Percentiles rank a stretch among this genome's conserved stretches.
Evolutionary conservation across 495 filamentous ascomycete genomes (phyloP).

Genomic region (Hypoxylon perforatum): DNA sequence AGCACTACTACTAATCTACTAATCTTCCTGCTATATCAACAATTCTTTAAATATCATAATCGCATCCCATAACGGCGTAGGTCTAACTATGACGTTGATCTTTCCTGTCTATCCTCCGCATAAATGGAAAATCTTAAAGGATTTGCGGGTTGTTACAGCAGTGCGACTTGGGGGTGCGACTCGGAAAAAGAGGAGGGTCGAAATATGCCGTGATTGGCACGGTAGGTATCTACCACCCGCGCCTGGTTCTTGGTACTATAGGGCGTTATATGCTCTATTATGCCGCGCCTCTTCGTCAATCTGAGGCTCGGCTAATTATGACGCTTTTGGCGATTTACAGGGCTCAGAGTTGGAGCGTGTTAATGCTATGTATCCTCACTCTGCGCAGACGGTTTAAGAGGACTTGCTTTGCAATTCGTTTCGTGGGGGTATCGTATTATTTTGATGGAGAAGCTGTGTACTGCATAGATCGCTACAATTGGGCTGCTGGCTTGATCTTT

Average conservation of each 20-base stretch:
- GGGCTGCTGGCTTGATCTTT: too few species aligned
- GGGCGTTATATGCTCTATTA: neutral
- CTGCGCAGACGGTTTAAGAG: neutral
- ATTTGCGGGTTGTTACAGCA: slow-evolving; percentile 5
- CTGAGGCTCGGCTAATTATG: slow-evolving; percentile 15
- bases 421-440: too few species aligned
- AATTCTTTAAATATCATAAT: neutral
- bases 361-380: neutral
- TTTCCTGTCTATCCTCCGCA: neutral
- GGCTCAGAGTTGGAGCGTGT: neutral
- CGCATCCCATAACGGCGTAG: neutral
- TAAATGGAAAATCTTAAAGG: neutral
- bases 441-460: too few species aligned
- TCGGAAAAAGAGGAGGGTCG: slow-evolving; percentile 14
- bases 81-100: slow-evolving; percentile 10
- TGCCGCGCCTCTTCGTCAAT: slow-evolving; percentile 10
- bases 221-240: slow-evolving; percentile 1
- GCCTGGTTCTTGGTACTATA: slow-evolving; percentile 21
- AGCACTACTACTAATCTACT: too few species aligned
- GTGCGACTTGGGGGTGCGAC: neutral
- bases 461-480: too few species aligned
- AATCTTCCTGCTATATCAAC: too few species aligned
- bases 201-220: slow-evolving; percentile 19
- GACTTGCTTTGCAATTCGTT: too few species aligned
- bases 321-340: slow-evolving; percentile 1